phyloP scores from a whole-genome alignment of 73 alveolate genomes.

The Uronychia setigera region DNA sequence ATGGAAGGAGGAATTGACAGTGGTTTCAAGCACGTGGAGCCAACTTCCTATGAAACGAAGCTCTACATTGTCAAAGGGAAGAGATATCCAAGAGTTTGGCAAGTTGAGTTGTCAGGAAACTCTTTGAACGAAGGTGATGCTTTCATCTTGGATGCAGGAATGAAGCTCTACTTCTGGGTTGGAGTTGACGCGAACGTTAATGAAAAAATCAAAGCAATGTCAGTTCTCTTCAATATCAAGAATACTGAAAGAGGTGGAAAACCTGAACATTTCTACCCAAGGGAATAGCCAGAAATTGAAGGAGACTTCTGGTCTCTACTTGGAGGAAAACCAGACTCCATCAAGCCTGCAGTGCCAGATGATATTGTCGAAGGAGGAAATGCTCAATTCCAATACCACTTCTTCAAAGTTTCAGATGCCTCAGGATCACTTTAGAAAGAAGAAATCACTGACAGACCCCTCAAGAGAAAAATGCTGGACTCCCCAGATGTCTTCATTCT shows the following conservation, averaged over 20 bases:
- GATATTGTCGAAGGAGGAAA: slow-evolving; percentile 40
- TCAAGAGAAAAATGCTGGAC: slow-evolving; percentile 42
- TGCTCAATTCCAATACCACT: slow-evolving; percentile 9
- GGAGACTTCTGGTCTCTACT: slow-evolving; percentile 56
- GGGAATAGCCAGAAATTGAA: slow-evolving; percentile 51
- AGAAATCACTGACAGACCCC: slow-evolving; percentile 64
- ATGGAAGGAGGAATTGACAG: slow-evolving; percentile 66
- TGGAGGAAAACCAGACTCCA: slow-evolving; percentile 64
- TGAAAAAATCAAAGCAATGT: slow-evolving; percentile 57
- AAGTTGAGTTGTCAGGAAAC: slow-evolving; percentile 23
- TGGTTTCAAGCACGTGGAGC: slow-evolving; percentile 60
- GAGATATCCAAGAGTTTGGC: slow-evolving; percentile 70
- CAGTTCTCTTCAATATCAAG: slow-evolving; percentile 47
- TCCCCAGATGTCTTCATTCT: slow-evolving; percentile 59
- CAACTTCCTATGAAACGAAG: slow-evolving; percentile 33
- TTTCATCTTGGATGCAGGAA: slow-evolving; percentile 47
- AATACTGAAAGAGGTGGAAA: slow-evolving; percentile 54
- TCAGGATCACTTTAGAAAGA: slow-evolving; percentile 24
- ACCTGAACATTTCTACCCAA: slow-evolving; percentile 42
- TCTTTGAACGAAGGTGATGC: slow-evolving; percentile 65
- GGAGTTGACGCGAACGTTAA: slow-evolving; percentile 52
- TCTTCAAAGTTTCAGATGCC: slow-evolving; percentile 42
- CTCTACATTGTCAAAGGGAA: slow-evolving; percentile 62
- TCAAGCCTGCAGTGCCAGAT: slow-evolving; percentile 56
- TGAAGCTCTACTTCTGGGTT: slow-evolving; percentile 63